These are phyloP conservation scores for Vaccinium myrtillus DNA, from an alignment of 148 eudicot species.

Conservation along the genomic window DNA sequence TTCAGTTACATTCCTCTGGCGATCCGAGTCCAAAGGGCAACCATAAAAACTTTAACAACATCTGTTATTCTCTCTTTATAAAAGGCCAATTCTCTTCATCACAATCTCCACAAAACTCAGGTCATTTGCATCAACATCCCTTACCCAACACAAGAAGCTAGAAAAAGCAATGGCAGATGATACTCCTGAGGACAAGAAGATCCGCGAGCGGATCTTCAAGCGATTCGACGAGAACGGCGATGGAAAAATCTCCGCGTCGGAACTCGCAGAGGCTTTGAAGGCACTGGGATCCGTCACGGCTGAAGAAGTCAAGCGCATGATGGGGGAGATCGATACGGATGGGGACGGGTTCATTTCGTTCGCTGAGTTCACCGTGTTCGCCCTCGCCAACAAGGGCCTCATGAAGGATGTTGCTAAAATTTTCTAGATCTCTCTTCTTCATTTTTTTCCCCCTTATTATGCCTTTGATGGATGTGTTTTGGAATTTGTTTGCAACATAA, in stretches of 20 bases:
- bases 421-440: conserved; percentile 29
- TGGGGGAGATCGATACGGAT: conserved; percentile 76
- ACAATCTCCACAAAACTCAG: neutral
- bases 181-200: conserved; percentile 53
- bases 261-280: conserved; percentile 73
- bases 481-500: neutral
- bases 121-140: neutral
- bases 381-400: conserved; percentile 59
- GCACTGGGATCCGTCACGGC: conserved; percentile 56
- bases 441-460: neutral
- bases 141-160: neutral
- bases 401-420: conserved; percentile 79
- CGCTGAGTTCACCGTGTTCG: conserved; percentile 60
- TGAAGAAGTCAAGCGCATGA: conserved; percentile 57
- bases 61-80: neutral
- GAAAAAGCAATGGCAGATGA: conserved; percentile 30
- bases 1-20: neutral
- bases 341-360: conserved; percentile 73
- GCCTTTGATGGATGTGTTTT: neutral
- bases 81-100: neutral
- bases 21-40: neutral
- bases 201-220: conserved; percentile 72
- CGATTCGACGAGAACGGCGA: conserved; percentile 67
- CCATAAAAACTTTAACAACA: neutral
- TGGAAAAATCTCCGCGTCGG: conserved; percentile 63